These are phyloP conservation scores for Geotrichum europaeum DNA, from an alignment of 1,139 yeast species.

Conservation along the genomic window DNA sequence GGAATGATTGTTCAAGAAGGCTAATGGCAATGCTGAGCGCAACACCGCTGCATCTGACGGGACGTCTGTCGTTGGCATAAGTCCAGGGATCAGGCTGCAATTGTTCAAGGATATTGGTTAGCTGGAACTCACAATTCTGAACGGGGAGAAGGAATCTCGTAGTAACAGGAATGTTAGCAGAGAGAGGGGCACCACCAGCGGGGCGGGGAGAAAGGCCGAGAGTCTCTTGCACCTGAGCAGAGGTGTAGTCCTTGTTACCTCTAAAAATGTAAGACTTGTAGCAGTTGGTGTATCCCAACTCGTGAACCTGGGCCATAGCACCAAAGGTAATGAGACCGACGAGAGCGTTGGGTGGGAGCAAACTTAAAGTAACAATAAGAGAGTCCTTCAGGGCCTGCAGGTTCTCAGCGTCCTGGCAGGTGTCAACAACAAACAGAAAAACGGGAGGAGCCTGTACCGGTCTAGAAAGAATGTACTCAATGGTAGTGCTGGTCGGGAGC, in stretches of 20 bases:
- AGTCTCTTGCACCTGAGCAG: slow-evolving; percentile 70
- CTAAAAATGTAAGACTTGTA: slow-evolving; percentile 83
- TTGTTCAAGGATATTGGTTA: slow-evolving; percentile 73
- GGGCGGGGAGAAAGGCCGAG: slow-evolving; percentile 47
- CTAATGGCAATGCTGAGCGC: slow-evolving; percentile 83
- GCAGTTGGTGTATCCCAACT: slow-evolving; percentile 72
- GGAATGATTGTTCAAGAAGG: slow-evolving; percentile 77
- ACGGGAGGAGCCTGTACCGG: slow-evolving; percentile 93
- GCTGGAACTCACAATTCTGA: slow-evolving; percentile 79
- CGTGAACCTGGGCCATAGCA: slow-evolving; percentile 92
- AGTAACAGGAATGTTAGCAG: slow-evolving; percentile 39
- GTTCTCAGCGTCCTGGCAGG: slow-evolving; percentile 93
- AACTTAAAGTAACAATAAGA: slow-evolving; percentile 68
- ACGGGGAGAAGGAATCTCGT: slow-evolving; percentile 80
- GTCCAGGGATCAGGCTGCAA: slow-evolving; percentile 89
- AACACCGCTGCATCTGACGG: slow-evolving; percentile 89
- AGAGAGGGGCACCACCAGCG: slow-evolving; percentile 28
- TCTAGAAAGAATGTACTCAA: slow-evolving; percentile 83
- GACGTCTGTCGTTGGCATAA: slow-evolving; percentile 78
- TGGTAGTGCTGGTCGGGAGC: slow-evolving; percentile 70
- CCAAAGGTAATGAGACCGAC: slow-evolving; percentile 92
- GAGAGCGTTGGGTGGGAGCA: slow-evolving; percentile 89
- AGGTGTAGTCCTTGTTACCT: slow-evolving; percentile 83
- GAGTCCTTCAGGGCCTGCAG: slow-evolving; percentile 84
- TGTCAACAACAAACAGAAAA: slow-evolving; percentile 82